phyloP scores from a whole-genome alignment of 2,329 filamentous ascomycete genomes.

The Huntiella omanensis region DNA sequence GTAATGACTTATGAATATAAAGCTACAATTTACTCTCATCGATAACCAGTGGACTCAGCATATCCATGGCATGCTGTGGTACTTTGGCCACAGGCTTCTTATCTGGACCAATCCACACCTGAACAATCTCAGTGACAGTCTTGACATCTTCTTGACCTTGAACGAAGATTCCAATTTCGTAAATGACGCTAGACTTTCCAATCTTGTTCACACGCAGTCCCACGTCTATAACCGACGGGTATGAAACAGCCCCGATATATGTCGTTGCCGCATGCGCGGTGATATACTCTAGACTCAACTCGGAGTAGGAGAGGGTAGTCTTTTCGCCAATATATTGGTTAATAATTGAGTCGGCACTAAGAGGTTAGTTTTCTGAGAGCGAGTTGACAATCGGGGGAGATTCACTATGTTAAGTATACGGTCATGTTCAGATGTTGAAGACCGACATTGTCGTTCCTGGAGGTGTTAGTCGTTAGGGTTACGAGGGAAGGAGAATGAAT shows the following conservation, averaged over 20 bases:
- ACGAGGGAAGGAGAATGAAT: neutral
- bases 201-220: constrained; percentile 68
- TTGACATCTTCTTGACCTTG: constrained; percentile 53
- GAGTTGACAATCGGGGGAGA: neutral
- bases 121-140: constrained; percentile 70
- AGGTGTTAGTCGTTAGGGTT: constrained; percentile 3
- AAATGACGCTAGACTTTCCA: constrained; percentile 71
- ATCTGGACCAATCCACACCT: constrained; percentile 69
- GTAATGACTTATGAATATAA: too few species aligned
- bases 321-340: neutral
- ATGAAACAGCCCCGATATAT: constrained; percentile 66
- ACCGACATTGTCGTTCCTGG: constrained; percentile 84
- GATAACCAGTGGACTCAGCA: too few species aligned
- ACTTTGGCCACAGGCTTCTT: constrained; percentile 33
- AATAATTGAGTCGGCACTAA: neutral
- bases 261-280: constrained; percentile 74
- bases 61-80: too few species aligned
- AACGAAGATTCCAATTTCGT: constrained; percentile 77
- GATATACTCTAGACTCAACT: constrained; percentile 59
- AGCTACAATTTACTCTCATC: too few species aligned
- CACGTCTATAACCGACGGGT: constrained; percentile 66
- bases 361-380: neutral
- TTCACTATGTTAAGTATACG: constrained; percentile 61
- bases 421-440: constrained; percentile 88
- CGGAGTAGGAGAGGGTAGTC: neutral